Evolutionary conservation across 495 filamentous ascomycete genomes (phyloP), one percentile per base, ranked within the genome.

Genomic region (Stereocaulon alpinum): DNA sequence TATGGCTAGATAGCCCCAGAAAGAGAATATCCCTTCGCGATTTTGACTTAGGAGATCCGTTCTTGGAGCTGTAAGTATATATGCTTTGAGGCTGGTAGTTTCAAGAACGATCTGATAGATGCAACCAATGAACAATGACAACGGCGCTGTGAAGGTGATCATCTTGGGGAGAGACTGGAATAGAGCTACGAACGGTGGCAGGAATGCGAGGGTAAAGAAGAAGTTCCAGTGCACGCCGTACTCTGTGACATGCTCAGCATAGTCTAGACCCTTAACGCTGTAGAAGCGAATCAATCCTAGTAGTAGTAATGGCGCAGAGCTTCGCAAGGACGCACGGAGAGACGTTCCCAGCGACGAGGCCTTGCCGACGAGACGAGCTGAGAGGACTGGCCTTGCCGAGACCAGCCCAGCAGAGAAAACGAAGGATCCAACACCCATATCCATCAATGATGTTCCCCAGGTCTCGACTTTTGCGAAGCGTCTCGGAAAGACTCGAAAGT

Each of bases 181-280:
- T 0, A 95, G 68, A n/a, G 92, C 91, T 54, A 95, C 82, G 64
- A 93, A 93, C 4, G 91, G 91, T 2, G 91, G 89, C 37, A 99
- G 72, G 29, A 96, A 81, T 4, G 84, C 92, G 12, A 99, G 74
- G 0, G 93, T 99, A 72, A 99, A 97, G 76, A 99, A 99, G 71
- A 99, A 99, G 71, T 99, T 99, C 93, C 93, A 99, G 70, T 99
- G 93, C 12, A 97, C 89, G 34, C 93, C 93, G 66, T 99, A 99
- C 65, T 99, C 93, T 2, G 89, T 92, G 40, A 97, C 90, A 72
- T 99, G 93, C 70, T 97, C 93, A 2, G 91, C 91, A 68, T 97
- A 97, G 67, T 96, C 91, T 24, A 96, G 74, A 11, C 89, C 88
- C 72, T 97, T 99, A 66, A 97, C 91, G 64, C 83, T 95, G 56